Evolutionary conservation across 495 filamentous ascomycete species (phyloP), one percentile per base, ranked within the genome.

Genomic region (Cercophora newfieldiana): DNA sequence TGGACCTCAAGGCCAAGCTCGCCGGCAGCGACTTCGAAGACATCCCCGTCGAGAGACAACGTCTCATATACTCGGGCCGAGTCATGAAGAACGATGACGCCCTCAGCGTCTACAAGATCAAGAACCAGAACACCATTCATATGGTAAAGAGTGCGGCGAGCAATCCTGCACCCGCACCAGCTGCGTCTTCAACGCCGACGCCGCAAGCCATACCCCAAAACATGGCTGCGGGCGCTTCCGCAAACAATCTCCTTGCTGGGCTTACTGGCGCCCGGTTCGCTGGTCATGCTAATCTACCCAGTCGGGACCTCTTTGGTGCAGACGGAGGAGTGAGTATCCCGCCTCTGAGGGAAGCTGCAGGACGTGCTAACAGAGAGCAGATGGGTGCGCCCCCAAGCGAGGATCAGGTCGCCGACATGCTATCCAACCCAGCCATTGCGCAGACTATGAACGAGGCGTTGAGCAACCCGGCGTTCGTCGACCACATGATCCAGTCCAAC

Each of bases 181-280:
- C 87, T 30, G 50, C 85, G 14, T 73, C 86, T 14, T 72, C 85
- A 19, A 69, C 85, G 18, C 75, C 86, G 16, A 81, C 84, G 8
- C 75, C 84, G 1, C 77, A 86, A 22, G 78, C 88, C 29, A 88
- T 97, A 6, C 95, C 95, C 31, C 87, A 89, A 24, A 98, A 97
- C 73, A 88, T 99, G 72, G 94, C 96, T 7, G 86, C 94, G 16
- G 96, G 96, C 33, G 93, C 93, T 16, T 59, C 64, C 6, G 93
- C 93, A 14, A 92, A 91, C 75, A 94, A 97, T 75, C 93, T 92
- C 16, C 84, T 98, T 10, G 92, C 94, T 54, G 92, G 89, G 1
- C 80, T 99, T 73, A 99, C 96, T 1, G 95, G 96, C 30, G 96
- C 96, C 31, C 84, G 96, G 66, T 97, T 96, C 78, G 96, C 96